Base-by-base conservation (phyloP, 108 stramenopile species). In the Pseudonitzschia delicatissima region DNA sequence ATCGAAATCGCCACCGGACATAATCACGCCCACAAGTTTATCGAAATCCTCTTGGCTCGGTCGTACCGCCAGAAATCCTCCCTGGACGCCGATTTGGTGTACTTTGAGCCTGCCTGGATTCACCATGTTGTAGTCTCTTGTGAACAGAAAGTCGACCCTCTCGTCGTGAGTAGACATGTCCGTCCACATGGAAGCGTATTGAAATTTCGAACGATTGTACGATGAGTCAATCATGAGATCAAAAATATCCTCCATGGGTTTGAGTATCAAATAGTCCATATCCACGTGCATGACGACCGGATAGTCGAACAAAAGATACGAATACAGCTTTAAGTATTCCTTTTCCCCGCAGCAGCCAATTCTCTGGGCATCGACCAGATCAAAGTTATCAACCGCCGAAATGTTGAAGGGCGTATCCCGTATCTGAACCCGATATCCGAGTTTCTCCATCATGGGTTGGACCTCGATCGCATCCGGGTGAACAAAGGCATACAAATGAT, bases 1-100 rank as follows among this genome's bases (percentile, higher is more conserved):
- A 2, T 49, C 17, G 57, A 77, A 93, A 49, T 92, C 66, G 0
- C 39, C 71, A 7, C 88, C 90, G 33, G 74, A 66, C 27, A 87
- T 63, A 34, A 98, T 82, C 11, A 87, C 68, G 17, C 70, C 64
- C 15, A 77, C 65, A 27, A 87, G 82, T 62, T 78, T 67, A 39
- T 95, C 75, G 52, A 90, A 94, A n/a, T 75, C 79, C 15, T 45
- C 57, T 40, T 82, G 27, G 45, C 73, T 80, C 11, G 97, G 97
- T 26, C 77, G 53, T 0, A 95, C 67, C 0, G 92, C 73, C 13
- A 96, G 48, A 66, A 98, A 96, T 3, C 97, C 97, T 3, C 97
- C 97, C 73, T 98, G 96, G 9, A 84, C 85, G 11, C 87, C 87
- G 17, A 84, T 64, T 26, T 74, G 70, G 49, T 89, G 70, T 9